Evolutionary conservation across 2,329 filamentous ascomycete genomes (phyloP).

Genomic region (Thielaviopsis punctulata): DNA sequence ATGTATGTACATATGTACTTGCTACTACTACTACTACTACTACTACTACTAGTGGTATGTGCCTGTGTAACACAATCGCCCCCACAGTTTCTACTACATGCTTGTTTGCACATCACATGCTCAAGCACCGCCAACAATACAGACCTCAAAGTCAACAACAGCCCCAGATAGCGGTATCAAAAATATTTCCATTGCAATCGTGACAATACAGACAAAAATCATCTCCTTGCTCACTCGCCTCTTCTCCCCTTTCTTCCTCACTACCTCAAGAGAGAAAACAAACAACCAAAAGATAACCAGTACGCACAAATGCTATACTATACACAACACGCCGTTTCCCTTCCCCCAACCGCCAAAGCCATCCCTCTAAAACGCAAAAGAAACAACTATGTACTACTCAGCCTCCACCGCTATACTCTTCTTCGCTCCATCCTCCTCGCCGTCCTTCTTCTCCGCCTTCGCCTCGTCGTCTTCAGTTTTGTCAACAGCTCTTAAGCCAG

Average conservation of each 20-base stretch:
- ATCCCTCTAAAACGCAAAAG: too few species aligned
- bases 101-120: background rate
- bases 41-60: too few species aligned
- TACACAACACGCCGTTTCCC: background rate
- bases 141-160: background rate
- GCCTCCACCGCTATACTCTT: background rate
- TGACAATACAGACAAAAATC: slow-evolving; percentile 4
- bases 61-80: too few species aligned
- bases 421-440: background rate
- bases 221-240: background rate
- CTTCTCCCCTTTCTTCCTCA: background rate
- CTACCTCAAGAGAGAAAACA: background rate
- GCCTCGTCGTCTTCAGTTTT: slow-evolving; percentile 6
- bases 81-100: background rate
- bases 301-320: background rate
- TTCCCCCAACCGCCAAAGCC: background rate
- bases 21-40: too few species aligned
- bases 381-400: background rate
- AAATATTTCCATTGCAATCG: slow-evolving; percentile 10
- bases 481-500: slow-evolving; percentile 16
- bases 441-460: background rate
- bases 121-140: too few species aligned
- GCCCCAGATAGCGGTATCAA: slow-evolving; percentile 7
- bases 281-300: background rate
- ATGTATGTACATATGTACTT: too few species aligned